Evolutionary conservation across 2,329 filamentous ascomycete species (phyloP), one percentile per base, ranked within the genome.

Genomic region (Aureobasidium mangrovei): DNA sequence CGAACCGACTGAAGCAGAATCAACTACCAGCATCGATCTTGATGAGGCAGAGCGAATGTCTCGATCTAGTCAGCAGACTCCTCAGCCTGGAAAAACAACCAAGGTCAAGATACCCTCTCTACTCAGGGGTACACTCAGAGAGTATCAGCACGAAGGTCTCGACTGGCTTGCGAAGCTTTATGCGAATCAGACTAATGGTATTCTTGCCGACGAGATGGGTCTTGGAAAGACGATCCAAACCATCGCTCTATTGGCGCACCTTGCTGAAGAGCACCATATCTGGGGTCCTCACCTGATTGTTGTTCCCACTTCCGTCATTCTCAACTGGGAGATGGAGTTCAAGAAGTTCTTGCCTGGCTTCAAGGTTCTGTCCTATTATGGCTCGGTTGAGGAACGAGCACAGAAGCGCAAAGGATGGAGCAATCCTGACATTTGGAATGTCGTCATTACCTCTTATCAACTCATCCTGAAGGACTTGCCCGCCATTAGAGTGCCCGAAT

Each of bases 301-400:
- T 57, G 93, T 98, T 2, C 93, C 93, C 1, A 98, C 93, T 2
- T 97, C 91, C 70, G 94, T 98, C 46, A 96, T 98, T 79, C 81
- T 98, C 60, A 98, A 98, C 67, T 98, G 93, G 93, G 94, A 98
- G 69, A 97, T 97, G 86, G 93, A 98, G 70, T 98, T 98, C 78
- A 97, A 97, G 67, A 98, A 98, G 68, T 98, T 91, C 82, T 88
- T 91, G 55, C 93, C 94, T 3, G 91, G 93, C 0, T 98, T 98
- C 77, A 97, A 96, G 67, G 95, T 98, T 54, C 77, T 98, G 56
- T 93, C 91, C 0, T 98, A 98, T 72, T 98, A 97, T 67, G 93
- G 94, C 41, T 88, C 85, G 40, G 86, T 91, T 63, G 90, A 96
- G 61, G 93, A 98, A 70, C 85, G 93, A 43, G 91, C 88, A 67